phyloP scores from a whole-genome alignment of 1,284 basidiomycete genomes.

The Sutorius eximius region DNA sequence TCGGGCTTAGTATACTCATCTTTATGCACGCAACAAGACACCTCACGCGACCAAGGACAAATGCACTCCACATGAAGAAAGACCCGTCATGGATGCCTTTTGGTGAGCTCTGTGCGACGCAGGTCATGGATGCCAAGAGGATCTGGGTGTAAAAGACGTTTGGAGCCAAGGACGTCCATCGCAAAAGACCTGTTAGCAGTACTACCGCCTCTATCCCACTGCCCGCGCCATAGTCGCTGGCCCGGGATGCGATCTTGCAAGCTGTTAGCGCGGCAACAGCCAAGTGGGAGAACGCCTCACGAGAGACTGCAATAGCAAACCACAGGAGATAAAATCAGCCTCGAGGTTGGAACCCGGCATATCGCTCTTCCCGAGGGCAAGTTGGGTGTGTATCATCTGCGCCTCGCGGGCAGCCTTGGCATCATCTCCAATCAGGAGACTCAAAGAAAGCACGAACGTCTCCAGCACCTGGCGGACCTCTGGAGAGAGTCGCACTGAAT shows the following conservation, averaged over 20 bases:
- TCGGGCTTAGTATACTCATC: background rate
- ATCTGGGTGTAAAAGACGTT: constrained; percentile 68
- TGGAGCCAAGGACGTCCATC: constrained; percentile 68
- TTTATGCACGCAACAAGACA: constrained; percentile 3
- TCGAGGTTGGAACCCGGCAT: constrained; percentile 56
- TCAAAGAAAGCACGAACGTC: constrained; percentile 56
- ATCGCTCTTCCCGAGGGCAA: constrained; percentile 57
- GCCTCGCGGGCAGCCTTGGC: constrained; percentile 64
- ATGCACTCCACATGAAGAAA: constrained; percentile 61
- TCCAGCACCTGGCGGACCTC: constrained; percentile 59
- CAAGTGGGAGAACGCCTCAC: constrained; percentile 38
- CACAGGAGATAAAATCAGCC: constrained; percentile 61
- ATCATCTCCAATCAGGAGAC: constrained; percentile 62
- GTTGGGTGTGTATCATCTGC: constrained; percentile 67
- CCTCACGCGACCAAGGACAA: constrained; percentile 68
- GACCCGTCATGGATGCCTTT: constrained; percentile 35
- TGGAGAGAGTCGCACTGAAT: constrained; percentile 47
- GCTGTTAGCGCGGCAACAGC: constrained; percentile 6
- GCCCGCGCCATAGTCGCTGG: constrained; percentile 62
- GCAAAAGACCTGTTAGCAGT: constrained; percentile 55
- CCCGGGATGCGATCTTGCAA: constrained; percentile 55
- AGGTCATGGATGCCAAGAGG: constrained; percentile 58
- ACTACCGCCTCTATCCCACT: constrained; percentile 54
- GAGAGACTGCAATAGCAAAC: constrained; percentile 57
- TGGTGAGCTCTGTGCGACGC: constrained; percentile 52